phyloP scores from a whole-genome alignment of 2,329 filamentous ascomycete genomes.

The Pyrenophora teres region DNA sequence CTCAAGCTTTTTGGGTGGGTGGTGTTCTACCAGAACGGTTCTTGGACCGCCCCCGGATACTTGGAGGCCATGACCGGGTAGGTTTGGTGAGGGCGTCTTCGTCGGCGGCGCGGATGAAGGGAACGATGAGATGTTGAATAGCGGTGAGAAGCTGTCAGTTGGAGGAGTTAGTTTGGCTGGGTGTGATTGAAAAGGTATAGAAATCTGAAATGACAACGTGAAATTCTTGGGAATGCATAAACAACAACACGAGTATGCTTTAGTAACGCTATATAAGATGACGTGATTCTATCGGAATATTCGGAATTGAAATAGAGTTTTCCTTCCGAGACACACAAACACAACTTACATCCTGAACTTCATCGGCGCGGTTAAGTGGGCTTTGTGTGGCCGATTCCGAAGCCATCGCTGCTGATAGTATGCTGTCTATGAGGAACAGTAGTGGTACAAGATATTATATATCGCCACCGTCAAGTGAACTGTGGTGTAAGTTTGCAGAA shows the following conservation, averaged over 20 bases:
- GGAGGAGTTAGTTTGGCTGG: too few relatives aligned
- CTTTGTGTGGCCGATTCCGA: constrained; percentile 12
- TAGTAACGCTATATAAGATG: too few relatives aligned
- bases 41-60: constrained; percentile 65
- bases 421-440: too few relatives aligned
- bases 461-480: neutral
- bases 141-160: constrained; percentile 45
- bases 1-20: constrained; percentile 51
- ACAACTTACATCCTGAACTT: constrained; percentile 46
- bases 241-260: too few relatives aligned
- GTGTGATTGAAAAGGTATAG: too few relatives aligned
- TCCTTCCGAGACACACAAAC: neutral
- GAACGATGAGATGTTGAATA: constrained; percentile 69
- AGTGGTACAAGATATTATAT: neutral
- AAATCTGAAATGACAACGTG: too few relatives aligned
- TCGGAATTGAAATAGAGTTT: constrained; percentile 7
- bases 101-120: constrained; percentile 73
- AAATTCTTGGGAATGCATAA: too few relatives aligned
- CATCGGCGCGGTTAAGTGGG: constrained; percentile 41
- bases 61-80: constrained; percentile 60
- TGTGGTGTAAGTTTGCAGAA: neutral
- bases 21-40: constrained; percentile 51
- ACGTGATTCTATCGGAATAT: constrained; percentile 9
- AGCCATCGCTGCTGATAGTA: neutral
- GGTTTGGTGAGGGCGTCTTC: constrained; percentile 61